Base-by-base conservation (phyloP, 2,329 filamentous ascomycete genomes). In the Clarireedia paspali region DNA sequence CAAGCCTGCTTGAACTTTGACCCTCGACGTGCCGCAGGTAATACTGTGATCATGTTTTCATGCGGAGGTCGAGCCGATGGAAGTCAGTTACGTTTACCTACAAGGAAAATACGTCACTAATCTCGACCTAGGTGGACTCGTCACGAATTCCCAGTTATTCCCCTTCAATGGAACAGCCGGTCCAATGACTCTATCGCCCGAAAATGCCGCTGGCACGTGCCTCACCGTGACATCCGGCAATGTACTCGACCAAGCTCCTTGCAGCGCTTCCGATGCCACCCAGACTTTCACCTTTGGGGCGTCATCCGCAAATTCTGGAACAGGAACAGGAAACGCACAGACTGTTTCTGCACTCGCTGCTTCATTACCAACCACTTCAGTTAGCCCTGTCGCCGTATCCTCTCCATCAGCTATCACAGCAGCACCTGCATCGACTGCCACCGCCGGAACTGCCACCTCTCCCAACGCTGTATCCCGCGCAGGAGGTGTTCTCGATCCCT, bases 1-100 rank as follows among this genome's bases (percentile, higher is more conserved):
- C 73, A 82, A 59, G 80, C 79, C 26, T 84, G 80, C 65, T 67
- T 82, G 60, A 83, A 80, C 67, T 81, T 81, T 60, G 80, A 84
- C 61, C 73, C 75, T 5, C 73, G 79, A 47, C 73, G 78, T 27
- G 67, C 71, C 0, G 70, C 72, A 2, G 78, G 77, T 10, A 76
- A 77, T 62, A 78, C 80, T 60, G 77, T 81, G 14, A 62, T 77
- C 36, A 71, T 83, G 24, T 83, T 83, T 62, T 80, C 55, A 6
- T 58, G 58, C 23, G 55, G 55, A 30, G 55, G 55, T 12, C n/a
- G 55, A 6, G 55, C 55, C 14, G 55, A 57, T 12, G 55, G 55
- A 27, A 36, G 55, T 56, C 27, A 15, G 23, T 47, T 23, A 52
- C 4, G n/a, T 23, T 52, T 1, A 6, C n/a, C 39, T 45, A 4